Percentiles rank a stretch among this genome's conserved stretches.
Conservation (phyloP, 495 filamentous ascomycete genomes). For the Penicilliopsis zonata region DNA sequence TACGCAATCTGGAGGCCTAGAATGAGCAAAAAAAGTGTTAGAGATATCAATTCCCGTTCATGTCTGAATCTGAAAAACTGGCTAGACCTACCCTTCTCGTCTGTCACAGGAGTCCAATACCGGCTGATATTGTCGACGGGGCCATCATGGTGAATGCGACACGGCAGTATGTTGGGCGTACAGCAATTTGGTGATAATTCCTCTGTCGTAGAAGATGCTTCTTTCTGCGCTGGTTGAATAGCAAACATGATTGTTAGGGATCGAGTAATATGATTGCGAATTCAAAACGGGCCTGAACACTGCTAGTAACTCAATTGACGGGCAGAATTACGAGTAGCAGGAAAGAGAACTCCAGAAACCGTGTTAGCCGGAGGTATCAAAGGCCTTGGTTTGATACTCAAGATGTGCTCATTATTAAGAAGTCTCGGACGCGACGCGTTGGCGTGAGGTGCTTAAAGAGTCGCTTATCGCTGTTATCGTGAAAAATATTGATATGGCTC, state of each 20-base stretch:
- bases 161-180: constrained; percentile 74
- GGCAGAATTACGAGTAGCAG: too few relatives aligned
- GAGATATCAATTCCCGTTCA: too few relatives aligned
- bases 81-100: constrained; percentile 34
- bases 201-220: constrained; percentile 8
- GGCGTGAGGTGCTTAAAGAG: constrained; percentile 17
- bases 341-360: too few relatives aligned
- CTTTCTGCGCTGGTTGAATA: constrained; percentile 19
- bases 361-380: too few relatives aligned
- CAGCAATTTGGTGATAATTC: constrained; percentile 13
- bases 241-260: constrained; percentile 20
- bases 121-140: constrained; percentile 47
- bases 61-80: too few relatives aligned
- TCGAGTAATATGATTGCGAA: too few relatives aligned
- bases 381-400: too few relatives aligned
- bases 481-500: too few relatives aligned
- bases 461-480: background rate
- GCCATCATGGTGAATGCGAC: constrained; percentile 70
- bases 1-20: constrained; percentile 40
- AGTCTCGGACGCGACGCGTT: constrained; percentile 23
- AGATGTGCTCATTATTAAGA: constrained; percentile 4
- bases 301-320: too few relatives aligned
- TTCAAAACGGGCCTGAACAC: too few relatives aligned
- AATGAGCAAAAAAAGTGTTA: background rate
- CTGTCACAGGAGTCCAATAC: constrained; percentile 56